Evolutionary conservation across 495 filamentous ascomycete species (phyloP).

Genomic region (Tuber magnatum): DNA sequence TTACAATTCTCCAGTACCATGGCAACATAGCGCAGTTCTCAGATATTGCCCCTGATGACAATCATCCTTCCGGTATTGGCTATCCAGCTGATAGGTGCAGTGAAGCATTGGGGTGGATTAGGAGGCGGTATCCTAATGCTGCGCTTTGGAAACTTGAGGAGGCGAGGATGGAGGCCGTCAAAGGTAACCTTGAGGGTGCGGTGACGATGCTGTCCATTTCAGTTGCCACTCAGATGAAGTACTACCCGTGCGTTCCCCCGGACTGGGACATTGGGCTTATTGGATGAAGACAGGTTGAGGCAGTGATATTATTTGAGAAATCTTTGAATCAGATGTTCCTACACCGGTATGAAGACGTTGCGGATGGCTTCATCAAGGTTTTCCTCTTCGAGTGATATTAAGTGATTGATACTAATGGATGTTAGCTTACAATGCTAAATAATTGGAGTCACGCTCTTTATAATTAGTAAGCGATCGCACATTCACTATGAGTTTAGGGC

Average conservation of each 20-base stretch:
- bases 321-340: constrained; percentile 71
- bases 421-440: constrained; percentile 69
- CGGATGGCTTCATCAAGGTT: constrained; percentile 63
- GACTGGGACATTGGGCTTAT: constrained; percentile 12
- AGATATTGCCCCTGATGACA: constrained; percentile 68
- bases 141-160: constrained; percentile 87
- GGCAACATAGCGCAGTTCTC: constrained; percentile 77
- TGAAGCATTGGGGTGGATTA: constrained; percentile 65
- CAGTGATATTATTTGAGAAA: constrained; percentile 61
- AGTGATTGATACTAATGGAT: constrained; percentile 19
- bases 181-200: constrained; percentile 60
- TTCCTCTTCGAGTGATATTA: constrained; percentile 21
- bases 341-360: constrained; percentile 63
- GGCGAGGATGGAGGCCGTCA: constrained; percentile 66
- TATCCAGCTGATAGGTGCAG: constrained; percentile 66
- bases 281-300: constrained; percentile 44
- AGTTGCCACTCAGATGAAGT: constrained; percentile 67
- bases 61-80: constrained; percentile 52
- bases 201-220: constrained; percentile 55
- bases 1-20: constrained; percentile 77
- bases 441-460: constrained; percentile 88
- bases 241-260: constrained; percentile 50
- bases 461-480: constrained; percentile 52
- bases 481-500: neutral
- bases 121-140: constrained; percentile 68